Percentiles rank a stretch among this genome's conserved stretches.
These are phyloP conservation scores for Trypanosoma boissoni DNA, from an alignment of 208 protist species.

Conservation along the genomic window DNA sequence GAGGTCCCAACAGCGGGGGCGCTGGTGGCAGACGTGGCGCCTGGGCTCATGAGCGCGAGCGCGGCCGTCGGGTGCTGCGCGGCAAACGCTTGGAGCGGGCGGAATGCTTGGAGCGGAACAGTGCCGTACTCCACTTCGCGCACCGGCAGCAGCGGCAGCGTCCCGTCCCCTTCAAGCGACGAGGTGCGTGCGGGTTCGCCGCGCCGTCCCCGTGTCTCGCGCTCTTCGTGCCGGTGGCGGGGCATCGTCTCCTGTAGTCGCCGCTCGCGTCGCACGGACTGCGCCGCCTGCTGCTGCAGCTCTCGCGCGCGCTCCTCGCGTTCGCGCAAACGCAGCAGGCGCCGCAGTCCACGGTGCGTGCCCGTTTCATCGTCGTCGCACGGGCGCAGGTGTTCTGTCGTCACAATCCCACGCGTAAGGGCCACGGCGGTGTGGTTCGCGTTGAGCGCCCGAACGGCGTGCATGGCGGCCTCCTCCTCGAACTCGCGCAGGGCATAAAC, in stretches of 20 bases:
- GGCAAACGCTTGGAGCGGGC: slow-evolving; percentile 58
- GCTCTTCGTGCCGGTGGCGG: slow-evolving; percentile 22
- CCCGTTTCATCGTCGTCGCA: slow-evolving; percentile 35
- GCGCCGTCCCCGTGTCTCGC: background rate
- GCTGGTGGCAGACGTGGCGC: slow-evolving; percentile 29
- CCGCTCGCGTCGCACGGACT: slow-evolving; percentile 31
- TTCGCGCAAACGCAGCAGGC: slow-evolving; percentile 61
- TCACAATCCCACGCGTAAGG: slow-evolving; percentile 59
- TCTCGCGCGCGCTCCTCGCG: slow-evolving; percentile 37
- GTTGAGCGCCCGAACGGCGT: slow-evolving; percentile 57
- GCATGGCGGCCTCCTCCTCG: slow-evolving; percentile 69
- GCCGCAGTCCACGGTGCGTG: slow-evolving; percentile 68
- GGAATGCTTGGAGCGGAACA: slow-evolving; percentile 49
- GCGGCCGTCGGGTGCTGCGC: slow-evolving; percentile 39
- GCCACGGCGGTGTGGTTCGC: slow-evolving; percentile 61
- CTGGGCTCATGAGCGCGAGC: no score
- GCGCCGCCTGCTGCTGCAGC: slow-evolving; percentile 26
- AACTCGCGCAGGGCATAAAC: slow-evolving; percentile 59
- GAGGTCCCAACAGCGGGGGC: background rate
- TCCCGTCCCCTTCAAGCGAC: background rate
- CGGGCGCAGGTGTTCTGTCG: slow-evolving; percentile 57
- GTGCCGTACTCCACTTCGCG: slow-evolving; percentile 55
- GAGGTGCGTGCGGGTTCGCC: slow-evolving; percentile 9
- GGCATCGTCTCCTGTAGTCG: slow-evolving; percentile 60
- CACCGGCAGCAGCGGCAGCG: slow-evolving; percentile 28